These are phyloP conservation scores for Xylaria digitata DNA, from an alignment of 2,329 filamentous ascomycete genomes.

Conservation along the genomic window DNA sequence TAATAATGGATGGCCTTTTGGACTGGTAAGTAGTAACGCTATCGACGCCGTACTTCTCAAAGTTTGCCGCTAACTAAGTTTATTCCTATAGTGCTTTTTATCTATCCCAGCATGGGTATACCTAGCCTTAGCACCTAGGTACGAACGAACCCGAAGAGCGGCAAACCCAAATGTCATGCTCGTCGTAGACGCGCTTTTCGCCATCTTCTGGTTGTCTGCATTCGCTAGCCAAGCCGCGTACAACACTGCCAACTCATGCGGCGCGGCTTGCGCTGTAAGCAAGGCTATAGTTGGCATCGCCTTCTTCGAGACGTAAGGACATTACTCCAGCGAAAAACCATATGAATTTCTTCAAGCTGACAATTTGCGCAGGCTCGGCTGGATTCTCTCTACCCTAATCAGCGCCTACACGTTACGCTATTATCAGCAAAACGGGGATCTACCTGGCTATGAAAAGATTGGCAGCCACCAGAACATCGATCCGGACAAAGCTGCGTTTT, in stretches of 20 bases:
- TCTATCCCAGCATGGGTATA: slow-evolving; percentile 73
- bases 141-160: slow-evolving; percentile 68
- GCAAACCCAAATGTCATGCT: slow-evolving; percentile 73
- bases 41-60: slow-evolving; percentile 18
- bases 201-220: slow-evolving; percentile 73
- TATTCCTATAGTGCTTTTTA: slow-evolving; percentile 67
- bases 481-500: slow-evolving; percentile 76
- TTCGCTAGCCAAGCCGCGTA: slow-evolving; percentile 74
- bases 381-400: slow-evolving; percentile 63
- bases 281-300: slow-evolving; percentile 72
- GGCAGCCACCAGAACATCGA: slow-evolving; percentile 65
- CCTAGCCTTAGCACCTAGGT: slow-evolving; percentile 72
- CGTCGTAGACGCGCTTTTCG: slow-evolving; percentile 66
- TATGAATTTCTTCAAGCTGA: slow-evolving; percentile 13
- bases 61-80: slow-evolving; percentile 16
- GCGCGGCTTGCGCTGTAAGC: slow-evolving; percentile 67
- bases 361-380: slow-evolving; percentile 62
- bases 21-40: slow-evolving; percentile 62
- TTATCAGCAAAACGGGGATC: slow-evolving; percentile 69
- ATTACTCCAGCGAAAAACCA: not conserved
- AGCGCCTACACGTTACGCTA: slow-evolving; percentile 71
- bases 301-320: slow-evolving; percentile 70
- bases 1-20: slow-evolving; percentile 72
- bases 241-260: slow-evolving; percentile 67
- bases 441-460: slow-evolving; percentile 70